phyloP scores from a whole-genome alignment of 75 land plant genomes.

The Larix kaempferi region DNA sequence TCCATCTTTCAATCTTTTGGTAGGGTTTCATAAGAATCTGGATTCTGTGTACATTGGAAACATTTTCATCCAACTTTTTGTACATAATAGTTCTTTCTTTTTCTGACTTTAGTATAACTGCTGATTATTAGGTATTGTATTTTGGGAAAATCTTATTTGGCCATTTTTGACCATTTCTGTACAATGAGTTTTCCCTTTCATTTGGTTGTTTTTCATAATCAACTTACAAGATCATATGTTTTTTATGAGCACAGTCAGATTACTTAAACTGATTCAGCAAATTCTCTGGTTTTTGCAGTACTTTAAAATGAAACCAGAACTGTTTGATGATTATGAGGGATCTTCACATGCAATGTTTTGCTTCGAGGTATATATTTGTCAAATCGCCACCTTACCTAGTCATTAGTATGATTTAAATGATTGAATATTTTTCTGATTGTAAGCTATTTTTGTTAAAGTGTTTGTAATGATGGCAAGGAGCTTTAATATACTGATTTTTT shows the following conservation, averaged over 20 bases:
- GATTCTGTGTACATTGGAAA: no score
- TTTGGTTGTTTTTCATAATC: neutral
- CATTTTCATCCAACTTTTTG: no score
- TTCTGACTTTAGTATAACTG: neutral
- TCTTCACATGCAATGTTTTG: constrained; percentile 55
- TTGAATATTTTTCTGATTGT: neutral
- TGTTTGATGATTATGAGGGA: constrained; percentile 67
- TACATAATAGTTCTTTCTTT: neutral
- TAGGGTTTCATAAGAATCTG: no score
- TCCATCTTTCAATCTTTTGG: no score
- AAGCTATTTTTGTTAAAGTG: neutral
- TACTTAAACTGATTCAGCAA: neutral
- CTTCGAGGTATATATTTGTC: constrained; percentile 54
- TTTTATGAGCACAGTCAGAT: neutral
- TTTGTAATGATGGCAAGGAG: neutral
- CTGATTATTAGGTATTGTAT: neutral
- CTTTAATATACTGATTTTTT: neutral
- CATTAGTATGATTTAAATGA: neutral
- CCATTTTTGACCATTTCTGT: constrained; percentile 1
- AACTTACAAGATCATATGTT: neutral
- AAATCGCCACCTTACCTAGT: neutral
- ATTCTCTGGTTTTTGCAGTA: constrained; percentile 49
- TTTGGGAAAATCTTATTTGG: neutral
- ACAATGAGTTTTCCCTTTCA: neutral
- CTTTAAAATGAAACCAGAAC: constrained; percentile 71